phyloP scores from a whole-genome alignment of 148 eudicot species.

The Polygonum maritimum region DNA sequence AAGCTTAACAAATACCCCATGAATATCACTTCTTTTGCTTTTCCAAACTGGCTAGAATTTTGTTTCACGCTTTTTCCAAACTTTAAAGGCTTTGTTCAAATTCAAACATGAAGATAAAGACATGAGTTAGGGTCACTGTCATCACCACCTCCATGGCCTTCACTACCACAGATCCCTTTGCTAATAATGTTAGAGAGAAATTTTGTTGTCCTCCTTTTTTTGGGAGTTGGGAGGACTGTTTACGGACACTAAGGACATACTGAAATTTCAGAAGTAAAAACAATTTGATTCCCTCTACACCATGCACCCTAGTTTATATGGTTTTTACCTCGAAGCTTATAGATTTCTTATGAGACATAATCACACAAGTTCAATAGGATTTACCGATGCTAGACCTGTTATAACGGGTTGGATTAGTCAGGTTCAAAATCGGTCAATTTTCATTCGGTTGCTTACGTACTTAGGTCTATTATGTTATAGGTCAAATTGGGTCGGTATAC shows the following conservation, averaged over 20 bases:
- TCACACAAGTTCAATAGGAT: too few species aligned
- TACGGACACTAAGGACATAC: not conserved
- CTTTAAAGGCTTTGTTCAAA: not conserved
- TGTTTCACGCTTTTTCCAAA: not conserved
- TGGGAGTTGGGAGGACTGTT: not conserved
- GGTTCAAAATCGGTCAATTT: too few species aligned
- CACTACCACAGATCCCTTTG: not conserved
- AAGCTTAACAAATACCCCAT: too few species aligned
- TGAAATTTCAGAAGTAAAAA: not conserved
- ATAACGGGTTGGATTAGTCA: too few species aligned
- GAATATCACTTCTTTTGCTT: not conserved
- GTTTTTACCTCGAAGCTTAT: too few species aligned
- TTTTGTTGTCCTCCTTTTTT: not conserved
- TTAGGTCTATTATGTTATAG: too few species aligned
- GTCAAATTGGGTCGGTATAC: too few species aligned
- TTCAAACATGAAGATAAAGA: constrained; percentile 1
- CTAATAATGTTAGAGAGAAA: not conserved
- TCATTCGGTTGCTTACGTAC: too few species aligned
- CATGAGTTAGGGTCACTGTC: not conserved
- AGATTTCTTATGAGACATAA: too few species aligned
- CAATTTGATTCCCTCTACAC: not conserved
- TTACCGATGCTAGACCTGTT: too few species aligned
- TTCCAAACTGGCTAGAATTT: not conserved
- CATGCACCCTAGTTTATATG: not conserved
- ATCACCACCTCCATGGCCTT: not conserved